phyloP scores from a whole-genome alignment of 805 yeast species.

The Candida gorgasii region DNA sequence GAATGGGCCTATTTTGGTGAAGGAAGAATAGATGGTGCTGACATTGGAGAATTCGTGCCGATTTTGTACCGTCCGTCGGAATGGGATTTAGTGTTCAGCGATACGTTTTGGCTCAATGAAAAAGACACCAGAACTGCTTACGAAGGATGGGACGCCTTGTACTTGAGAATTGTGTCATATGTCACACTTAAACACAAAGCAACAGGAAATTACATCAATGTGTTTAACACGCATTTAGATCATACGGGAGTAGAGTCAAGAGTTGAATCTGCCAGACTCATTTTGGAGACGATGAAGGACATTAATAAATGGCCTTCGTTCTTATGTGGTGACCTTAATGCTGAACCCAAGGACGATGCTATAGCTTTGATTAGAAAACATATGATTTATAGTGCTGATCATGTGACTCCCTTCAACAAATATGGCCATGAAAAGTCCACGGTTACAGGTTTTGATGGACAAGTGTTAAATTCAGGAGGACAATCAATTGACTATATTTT shows the following conservation, averaged over 20 bases:
- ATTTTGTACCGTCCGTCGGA: constrained; percentile 28
- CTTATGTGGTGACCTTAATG: constrained; percentile 31
- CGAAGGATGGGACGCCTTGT: constrained; percentile 41
- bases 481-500: constrained; percentile 36
- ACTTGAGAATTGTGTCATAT: constrained; percentile 33
- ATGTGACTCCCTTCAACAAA: constrained; percentile 23
- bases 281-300: constrained; percentile 25
- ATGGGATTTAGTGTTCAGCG: constrained; percentile 29
- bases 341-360: constrained; percentile 23
- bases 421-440: constrained; percentile 32
- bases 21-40: constrained; percentile 30
- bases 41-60: constrained; percentile 34
- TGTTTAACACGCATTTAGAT: constrained; percentile 42
- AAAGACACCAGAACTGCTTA: constrained; percentile 31
- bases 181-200: constrained; percentile 30
- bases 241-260: constrained; percentile 34
- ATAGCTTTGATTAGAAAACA: constrained; percentile 15
- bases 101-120: constrained; percentile 38
- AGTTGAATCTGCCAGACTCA: constrained; percentile 30
- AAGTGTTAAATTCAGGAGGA: constrained; percentile 24
- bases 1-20: constrained; percentile 35
- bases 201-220: constrained; percentile 28
- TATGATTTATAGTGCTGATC: constrained; percentile 21
- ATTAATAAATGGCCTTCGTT: constrained; percentile 34
- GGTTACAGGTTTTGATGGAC: constrained; percentile 35